Evolutionary conservation across 1,284 basidiomycete genomes (phyloP), one percentile per base, ranked within the genome.

Genomic region (Peniophora sp.): DNA sequence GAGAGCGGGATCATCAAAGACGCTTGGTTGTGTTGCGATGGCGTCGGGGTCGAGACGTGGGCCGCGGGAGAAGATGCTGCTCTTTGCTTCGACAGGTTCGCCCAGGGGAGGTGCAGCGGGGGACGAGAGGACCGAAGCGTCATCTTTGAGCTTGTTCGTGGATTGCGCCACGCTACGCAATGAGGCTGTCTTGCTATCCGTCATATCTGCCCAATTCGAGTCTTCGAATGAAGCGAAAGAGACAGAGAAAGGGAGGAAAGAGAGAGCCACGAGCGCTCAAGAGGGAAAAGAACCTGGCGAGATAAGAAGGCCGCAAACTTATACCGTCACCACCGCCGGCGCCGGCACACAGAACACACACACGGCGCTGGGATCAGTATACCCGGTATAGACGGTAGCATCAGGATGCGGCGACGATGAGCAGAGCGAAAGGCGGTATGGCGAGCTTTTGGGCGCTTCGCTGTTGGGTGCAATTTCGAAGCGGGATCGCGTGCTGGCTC

Each of bases 1-100:
- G 0, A 78, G 69, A 41, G 64, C 56, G 2, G 80, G 76, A 55
- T 85, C 80, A 53, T 68, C 67, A 50, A 68, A 65, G 15, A 67
- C 64, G n/a, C 65, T 67, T 1, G 65, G 62, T 50, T 67, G 66
- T 9, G 66, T 68, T 32, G 66, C 66, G 46, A 65, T 57, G 39
- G 56, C 57, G 50, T 68, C 65, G 24, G 61, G 57, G 36, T 63
- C 59, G 24, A 56, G 49, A 52, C 57, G 62, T 20, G 53, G 52
- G 22, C 15, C 20, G 24, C 58, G 57, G 39, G 56, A 54, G 58
- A 60, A 66, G 50, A 62, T 62, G n/a, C 56, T 51, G 10, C 44
- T 49, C 14, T 54, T 56, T 20, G 46, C 49, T 14, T 62, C 54
- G 5, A 57, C 48, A 18, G 61, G 55, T 14, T 56, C 58, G 27